Evolutionary conservation across 164 flowering plant genomes (phyloP).

Genomic region (Berberis vulgaris): DNA sequence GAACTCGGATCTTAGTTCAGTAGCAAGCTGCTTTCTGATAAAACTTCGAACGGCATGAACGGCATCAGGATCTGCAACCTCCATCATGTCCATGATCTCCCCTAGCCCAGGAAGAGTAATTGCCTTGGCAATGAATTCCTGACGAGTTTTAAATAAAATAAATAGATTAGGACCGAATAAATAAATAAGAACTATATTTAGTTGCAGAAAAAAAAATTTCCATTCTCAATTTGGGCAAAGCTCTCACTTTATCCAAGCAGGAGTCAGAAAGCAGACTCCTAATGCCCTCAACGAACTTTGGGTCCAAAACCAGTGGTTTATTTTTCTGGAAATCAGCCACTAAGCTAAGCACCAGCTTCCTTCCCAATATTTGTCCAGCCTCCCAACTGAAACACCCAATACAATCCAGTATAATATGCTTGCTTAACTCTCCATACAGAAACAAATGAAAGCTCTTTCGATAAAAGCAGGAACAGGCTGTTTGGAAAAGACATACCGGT

Average conservation of each 20-base stretch:
- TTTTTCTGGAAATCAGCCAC: slow-evolving; percentile 80
- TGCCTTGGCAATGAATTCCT: slow-evolving; percentile 97
- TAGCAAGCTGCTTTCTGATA: slow-evolving; percentile 75
- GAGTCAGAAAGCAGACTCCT: slow-evolving; percentile 60
- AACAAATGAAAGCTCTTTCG: background rate
- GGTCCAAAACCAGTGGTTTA: slow-evolving; percentile 53
- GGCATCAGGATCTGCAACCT: slow-evolving; percentile 95
- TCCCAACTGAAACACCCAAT: slow-evolving; percentile 68
- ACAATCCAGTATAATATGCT: background rate
- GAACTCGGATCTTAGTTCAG: slow-evolving; percentile 57
- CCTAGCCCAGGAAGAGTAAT: slow-evolving; percentile 86
- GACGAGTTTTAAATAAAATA: background rate
- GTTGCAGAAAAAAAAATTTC: too few relatives aligned
- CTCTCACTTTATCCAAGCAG: slow-evolving; percentile 76
- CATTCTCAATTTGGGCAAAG: background rate
- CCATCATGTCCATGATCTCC: slow-evolving; percentile 98
- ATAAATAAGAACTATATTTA: background rate
- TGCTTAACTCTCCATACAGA: background rate
- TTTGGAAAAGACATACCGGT: slow-evolving; percentile 47
- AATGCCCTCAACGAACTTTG: slow-evolving; percentile 68
- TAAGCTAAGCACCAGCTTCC: slow-evolving; percentile 79
- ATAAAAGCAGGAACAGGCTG: background rate
- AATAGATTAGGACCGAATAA: background rate
- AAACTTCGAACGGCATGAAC: slow-evolving; percentile 87
- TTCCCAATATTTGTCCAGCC: slow-evolving; percentile 84